These are phyloP conservation scores for Fusarium verticillioides DNA, from an alignment of 2,329 filamentous ascomycete genomes.

Conservation along the genomic window DNA sequence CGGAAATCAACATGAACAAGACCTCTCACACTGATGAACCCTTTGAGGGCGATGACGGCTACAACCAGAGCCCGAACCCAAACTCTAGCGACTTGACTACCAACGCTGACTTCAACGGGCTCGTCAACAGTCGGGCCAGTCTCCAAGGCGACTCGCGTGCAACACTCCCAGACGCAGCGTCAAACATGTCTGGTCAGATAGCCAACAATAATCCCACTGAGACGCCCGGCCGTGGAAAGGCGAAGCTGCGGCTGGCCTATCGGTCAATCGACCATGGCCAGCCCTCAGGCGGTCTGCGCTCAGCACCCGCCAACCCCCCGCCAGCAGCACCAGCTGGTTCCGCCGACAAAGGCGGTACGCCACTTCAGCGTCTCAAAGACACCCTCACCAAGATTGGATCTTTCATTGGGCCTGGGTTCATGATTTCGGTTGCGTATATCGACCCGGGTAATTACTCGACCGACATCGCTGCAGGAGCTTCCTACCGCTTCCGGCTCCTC, in stretches of 20 bases:
- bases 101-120: background rate
- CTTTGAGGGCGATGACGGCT: background rate
- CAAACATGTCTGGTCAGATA: background rate
- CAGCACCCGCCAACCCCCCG: background rate
- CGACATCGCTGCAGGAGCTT: background rate
- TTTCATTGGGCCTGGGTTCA: background rate
- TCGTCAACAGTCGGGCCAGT: background rate
- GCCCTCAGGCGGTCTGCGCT: background rate
- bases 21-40: background rate
- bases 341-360: background rate
- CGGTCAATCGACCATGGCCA: background rate
- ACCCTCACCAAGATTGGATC: background rate
- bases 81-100: background rate
- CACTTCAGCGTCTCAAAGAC: background rate
- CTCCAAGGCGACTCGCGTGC: background rate
- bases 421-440: background rate
- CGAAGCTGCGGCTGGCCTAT: background rate
- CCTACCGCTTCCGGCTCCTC: background rate
- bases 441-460: background rate
- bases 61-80: background rate
- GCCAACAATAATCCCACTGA: background rate
- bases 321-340: background rate
- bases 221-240: background rate
- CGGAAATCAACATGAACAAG: background rate
- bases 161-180: background rate